Percentiles rank a stretch among this genome's conserved stretches.
These are phyloP conservation scores for Omphalotus guepiniiformis DNA, from an alignment of 768 basidiomycete species.

Conservation along the genomic window DNA sequence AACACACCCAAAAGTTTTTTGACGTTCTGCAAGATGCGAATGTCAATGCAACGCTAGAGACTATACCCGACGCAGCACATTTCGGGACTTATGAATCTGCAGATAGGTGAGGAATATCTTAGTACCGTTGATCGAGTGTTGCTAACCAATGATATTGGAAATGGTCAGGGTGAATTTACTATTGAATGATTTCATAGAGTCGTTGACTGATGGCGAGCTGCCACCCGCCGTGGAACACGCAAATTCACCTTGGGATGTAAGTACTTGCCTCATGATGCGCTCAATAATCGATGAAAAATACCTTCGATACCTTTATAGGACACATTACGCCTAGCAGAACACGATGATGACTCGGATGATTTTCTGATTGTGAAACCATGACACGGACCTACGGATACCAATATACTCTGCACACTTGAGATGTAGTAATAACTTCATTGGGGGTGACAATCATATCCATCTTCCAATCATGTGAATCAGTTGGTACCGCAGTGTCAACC, in stretches of 20 bases:
- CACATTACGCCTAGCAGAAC: no score
- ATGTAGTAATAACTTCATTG: conserved; percentile 21
- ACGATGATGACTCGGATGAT: no score
- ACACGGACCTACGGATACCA: no score
- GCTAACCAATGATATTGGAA: neutral
- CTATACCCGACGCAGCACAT: conserved; percentile 19
- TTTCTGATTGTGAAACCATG: no score
- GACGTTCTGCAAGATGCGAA: conserved; percentile 19
- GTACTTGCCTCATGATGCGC: neutral
- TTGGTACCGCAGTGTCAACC: conserved; percentile 48
- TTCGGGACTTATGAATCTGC: conserved; percentile 27
- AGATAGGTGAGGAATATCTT: conserved; percentile 23
- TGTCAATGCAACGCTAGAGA: conserved; percentile 14
- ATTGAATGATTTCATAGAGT: conserved; percentile 27
- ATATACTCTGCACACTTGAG: neutral
- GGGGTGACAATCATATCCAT: conserved; percentile 58
- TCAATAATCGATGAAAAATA: no score
- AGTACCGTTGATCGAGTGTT: neutral
- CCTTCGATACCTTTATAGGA: no score
- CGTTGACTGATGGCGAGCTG: conserved; percentile 13
- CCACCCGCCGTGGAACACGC: neutral
- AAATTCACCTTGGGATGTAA: conserved; percentile 5
- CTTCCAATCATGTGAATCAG: conserved; percentile 55
- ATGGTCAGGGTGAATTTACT: conserved; percentile 24
- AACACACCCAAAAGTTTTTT: conserved; percentile 13